Conservation (phyloP, 2,329 filamentous ascomycete genomes). For the Verticillium albo-atrum region DNA sequence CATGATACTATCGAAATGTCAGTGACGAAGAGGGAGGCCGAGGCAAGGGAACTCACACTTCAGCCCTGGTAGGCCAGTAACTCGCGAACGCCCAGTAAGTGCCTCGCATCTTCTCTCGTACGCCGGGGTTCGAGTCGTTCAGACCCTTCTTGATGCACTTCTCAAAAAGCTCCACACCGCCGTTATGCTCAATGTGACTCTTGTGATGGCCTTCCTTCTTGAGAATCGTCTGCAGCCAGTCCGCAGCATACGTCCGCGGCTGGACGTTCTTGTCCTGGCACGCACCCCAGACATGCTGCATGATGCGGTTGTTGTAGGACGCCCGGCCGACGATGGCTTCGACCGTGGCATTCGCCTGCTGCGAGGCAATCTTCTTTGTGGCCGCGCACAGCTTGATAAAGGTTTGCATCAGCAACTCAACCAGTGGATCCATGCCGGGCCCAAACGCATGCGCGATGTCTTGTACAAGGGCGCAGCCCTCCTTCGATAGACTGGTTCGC, state of each 20-base stretch:
- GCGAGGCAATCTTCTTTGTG: slow-evolving; percentile 89
- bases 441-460: slow-evolving; percentile 76
- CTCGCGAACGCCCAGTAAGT: slow-evolving; percentile 82
- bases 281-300: slow-evolving; percentile 81
- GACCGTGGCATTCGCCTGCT: slow-evolving; percentile 78
- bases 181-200: slow-evolving; percentile 75
- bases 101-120: slow-evolving; percentile 78
- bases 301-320: slow-evolving; percentile 72
- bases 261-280: slow-evolving; percentile 92
- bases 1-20: slow-evolving; percentile 59
- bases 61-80: slow-evolving; percentile 74
- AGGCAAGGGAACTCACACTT: slow-evolving; percentile 49
- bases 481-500: slow-evolving; percentile 84
- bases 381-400: slow-evolving; percentile 85
- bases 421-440: slow-evolving; percentile 77
- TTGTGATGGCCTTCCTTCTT: slow-evolving; percentile 76
- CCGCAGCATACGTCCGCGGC: slow-evolving; percentile 71
- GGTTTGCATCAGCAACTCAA: slow-evolving; percentile 83
- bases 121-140: slow-evolving; percentile 83
- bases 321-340: slow-evolving; percentile 74
- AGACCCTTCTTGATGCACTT: slow-evolving; percentile 88
- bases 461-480: slow-evolving; percentile 78
- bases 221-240: slow-evolving; percentile 81
- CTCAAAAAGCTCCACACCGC: slow-evolving; percentile 77
- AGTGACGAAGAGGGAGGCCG: slow-evolving; percentile 11